Evolutionary conservation across 2,329 filamentous ascomycete genomes (phyloP).

Genomic region (Cladosporium colombiae): DNA sequence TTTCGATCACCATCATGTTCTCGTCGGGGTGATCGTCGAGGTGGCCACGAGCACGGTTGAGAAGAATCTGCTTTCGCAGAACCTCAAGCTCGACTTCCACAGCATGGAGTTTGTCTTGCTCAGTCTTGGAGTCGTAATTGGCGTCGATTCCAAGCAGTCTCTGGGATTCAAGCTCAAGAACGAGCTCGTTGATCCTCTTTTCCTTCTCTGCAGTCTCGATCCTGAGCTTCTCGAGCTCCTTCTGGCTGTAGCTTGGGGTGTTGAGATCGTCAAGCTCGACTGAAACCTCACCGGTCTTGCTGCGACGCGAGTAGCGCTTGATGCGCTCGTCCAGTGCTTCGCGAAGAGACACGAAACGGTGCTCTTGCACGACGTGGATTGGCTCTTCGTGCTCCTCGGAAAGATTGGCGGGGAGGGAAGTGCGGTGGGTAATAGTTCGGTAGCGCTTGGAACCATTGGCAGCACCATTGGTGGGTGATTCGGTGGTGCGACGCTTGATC

Average conservation of each 20-base stretch:
- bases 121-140: conserved; percentile 37
- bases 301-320: conserved; percentile 41
- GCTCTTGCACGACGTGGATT: conserved; percentile 29
- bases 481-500: conserved; percentile 36
- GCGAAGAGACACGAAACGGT: conserved; percentile 35
- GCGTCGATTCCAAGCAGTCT: conserved; percentile 43
- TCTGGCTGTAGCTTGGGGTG: conserved; percentile 28
- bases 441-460: conserved; percentile 24
- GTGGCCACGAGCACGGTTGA: conserved; percentile 26
- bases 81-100: conserved; percentile 35
- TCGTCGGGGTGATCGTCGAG: conserved; percentile 30
- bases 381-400: conserved; percentile 28
- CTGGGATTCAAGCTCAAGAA: conserved; percentile 41
- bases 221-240: conserved; percentile 39
- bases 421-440: conserved; percentile 31
- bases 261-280: conserved; percentile 27
- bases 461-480: conserved; percentile 28
- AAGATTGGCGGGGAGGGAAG: conserved; percentile 35
- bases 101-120: conserved; percentile 36
- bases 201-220: conserved; percentile 42
- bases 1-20: conserved; percentile 37
- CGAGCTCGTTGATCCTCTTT: conserved; percentile 32
- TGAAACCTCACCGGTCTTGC: conserved; percentile 41
- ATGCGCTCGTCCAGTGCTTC: conserved; percentile 37
- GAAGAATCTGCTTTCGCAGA: conserved; percentile 37